These are phyloP conservation scores for Neocucurbitaria cava DNA, from an alignment of 2,329 filamentous ascomycete genomes.

Conservation along the genomic window DNA sequence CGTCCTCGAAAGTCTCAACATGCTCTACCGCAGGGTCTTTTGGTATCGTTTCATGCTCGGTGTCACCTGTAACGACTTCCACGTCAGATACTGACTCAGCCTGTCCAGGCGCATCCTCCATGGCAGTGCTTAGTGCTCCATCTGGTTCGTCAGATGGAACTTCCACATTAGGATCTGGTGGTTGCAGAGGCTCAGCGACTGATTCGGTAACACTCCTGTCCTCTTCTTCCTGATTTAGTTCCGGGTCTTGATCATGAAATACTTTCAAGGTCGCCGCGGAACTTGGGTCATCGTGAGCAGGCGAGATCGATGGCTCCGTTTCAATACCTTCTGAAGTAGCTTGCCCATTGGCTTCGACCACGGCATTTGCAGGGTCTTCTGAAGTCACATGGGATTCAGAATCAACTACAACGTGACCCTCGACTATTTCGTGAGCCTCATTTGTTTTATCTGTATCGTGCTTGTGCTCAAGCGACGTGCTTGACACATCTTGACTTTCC, in stretches of 20 bases:
- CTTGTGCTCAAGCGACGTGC: background rate
- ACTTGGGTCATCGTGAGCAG: slow-evolving; percentile 2
- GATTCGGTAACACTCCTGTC: background rate
- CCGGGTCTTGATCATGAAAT: background rate
- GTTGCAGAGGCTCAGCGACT: background rate
- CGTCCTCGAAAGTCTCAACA: background rate
- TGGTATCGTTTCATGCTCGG: background rate
- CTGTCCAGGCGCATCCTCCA: background rate
- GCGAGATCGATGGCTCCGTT: background rate
- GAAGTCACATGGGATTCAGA: background rate
- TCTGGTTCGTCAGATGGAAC: slow-evolving; percentile 3
- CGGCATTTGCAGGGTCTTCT: background rate
- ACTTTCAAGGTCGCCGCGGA: slow-evolving; percentile 2
- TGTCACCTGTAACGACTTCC: background rate
- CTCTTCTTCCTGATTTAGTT: background rate
- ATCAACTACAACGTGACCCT: background rate
- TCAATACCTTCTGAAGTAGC: background rate
- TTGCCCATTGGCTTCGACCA: background rate
- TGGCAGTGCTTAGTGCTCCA: slow-evolving; percentile 3
- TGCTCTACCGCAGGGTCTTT: background rate
- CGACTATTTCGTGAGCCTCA: background rate
- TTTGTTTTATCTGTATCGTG: slow-evolving; percentile 3
- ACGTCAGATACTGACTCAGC: background rate
- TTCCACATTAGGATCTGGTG: background rate
- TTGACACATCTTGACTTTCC: background rate